These are phyloP conservation scores for Aspergillus fumigatiaffinis DNA, from an alignment of 2,329 filamentous ascomycete species.

Conservation along the genomic window DNA sequence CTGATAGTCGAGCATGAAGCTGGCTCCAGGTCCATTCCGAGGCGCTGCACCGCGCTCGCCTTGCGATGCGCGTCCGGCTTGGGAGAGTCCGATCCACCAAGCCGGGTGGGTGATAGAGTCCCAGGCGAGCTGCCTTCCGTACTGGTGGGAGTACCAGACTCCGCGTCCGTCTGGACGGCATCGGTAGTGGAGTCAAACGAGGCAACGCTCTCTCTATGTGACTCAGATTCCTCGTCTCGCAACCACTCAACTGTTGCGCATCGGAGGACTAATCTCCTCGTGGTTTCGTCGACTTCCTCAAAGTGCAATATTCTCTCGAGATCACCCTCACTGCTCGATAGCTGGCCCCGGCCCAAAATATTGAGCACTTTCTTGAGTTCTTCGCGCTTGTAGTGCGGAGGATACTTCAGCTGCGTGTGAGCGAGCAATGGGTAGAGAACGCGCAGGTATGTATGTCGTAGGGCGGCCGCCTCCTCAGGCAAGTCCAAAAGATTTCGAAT, in stretches of 20 bases:
- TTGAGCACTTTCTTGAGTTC: constrained; percentile 74
- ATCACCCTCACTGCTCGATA: constrained; percentile 53
- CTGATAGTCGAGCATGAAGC: constrained; percentile 70
- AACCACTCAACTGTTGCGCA: constrained; percentile 48
- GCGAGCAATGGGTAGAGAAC: constrained; percentile 87
- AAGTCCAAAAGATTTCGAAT: constrained; percentile 95
- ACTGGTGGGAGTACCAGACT: constrained; percentile 23
- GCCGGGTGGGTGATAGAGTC: constrained; percentile 41
- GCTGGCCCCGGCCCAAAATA: constrained; percentile 68
- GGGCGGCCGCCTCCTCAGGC: constrained; percentile 67
- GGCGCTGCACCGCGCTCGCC: constrained; percentile 24
- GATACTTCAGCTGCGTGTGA: constrained; percentile 82
- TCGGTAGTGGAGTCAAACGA: constrained; percentile 7
- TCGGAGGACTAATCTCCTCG: constrained; percentile 43
- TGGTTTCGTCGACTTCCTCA: constrained; percentile 49
- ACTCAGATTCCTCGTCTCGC: constrained; percentile 25
- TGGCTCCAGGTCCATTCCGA: constrained; percentile 68
- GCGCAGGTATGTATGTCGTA: constrained; percentile 91
- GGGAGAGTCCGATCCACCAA: constrained; percentile 27
- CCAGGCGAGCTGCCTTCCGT: constrained; percentile 40
- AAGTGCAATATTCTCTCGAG: constrained; percentile 47
- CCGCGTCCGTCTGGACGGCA: constrained; percentile 8
- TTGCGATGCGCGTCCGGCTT: constrained; percentile 22
- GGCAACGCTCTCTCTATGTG: constrained; percentile 12
- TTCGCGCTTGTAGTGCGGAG: constrained; percentile 86